Conservation (phyloP, 2,329 filamentous ascomycete genomes). For the Aureobasidium sp. region DNA sequence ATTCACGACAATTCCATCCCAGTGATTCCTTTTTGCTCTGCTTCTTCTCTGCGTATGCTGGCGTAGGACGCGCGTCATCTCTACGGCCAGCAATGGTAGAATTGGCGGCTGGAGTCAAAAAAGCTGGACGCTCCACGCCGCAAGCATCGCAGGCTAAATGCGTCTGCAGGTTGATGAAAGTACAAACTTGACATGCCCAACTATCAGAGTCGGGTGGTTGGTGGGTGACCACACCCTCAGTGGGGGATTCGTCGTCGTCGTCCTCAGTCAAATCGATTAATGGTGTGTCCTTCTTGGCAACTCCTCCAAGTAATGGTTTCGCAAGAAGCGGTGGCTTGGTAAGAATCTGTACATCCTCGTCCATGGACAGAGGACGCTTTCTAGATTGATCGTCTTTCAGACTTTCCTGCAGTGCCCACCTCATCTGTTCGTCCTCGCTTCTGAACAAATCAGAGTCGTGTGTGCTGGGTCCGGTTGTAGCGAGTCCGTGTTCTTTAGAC, state of each 20-base stretch:
- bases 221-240: not conserved
- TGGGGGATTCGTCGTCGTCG: not conserved
- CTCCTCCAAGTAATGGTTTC: not conserved
- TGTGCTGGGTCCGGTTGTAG: conserved; percentile 13
- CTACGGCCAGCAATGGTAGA: conserved; percentile 16
- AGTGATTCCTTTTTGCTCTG: conserved; percentile 20
- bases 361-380: conserved; percentile 1
- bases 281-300: not conserved
- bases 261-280: conserved; percentile 3
- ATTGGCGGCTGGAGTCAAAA: conserved; percentile 13
- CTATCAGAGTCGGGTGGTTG: not conserved
- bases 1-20: conserved; percentile 51
- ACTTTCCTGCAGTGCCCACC: conserved; percentile 28
- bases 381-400: conserved; percentile 8
- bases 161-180: conserved; percentile 51
- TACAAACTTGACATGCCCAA: conserved; percentile 55
- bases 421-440: conserved; percentile 29
- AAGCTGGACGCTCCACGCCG: conserved; percentile 44
- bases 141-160: conserved; percentile 55
- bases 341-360: not conserved
- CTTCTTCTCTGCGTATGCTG: not conserved
- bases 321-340: not conserved
- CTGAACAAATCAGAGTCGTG: conserved; percentile 5
- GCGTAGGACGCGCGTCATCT: conserved; percentile 12
- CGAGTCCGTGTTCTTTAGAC: conserved; percentile 29